Percentiles rank a stretch among this genome's conserved stretches.
Conservation (phyloP, 768 basidiomycete genomes). For the Leccinum rimulosum region DNA sequence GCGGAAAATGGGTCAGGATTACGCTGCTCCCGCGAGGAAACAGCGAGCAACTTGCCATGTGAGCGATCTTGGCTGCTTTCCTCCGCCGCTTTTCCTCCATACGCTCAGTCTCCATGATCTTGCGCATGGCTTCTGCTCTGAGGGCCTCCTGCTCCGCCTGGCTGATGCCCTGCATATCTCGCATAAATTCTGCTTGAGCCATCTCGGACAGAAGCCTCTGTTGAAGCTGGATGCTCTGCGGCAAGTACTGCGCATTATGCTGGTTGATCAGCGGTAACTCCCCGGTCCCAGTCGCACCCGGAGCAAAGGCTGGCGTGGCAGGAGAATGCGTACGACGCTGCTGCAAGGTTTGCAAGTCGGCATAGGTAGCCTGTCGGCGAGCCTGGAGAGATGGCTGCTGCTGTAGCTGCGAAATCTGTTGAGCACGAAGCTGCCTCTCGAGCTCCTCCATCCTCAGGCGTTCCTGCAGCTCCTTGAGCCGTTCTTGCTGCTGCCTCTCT, state of each 20-base stretch:
- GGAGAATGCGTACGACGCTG: slow-evolving; percentile 54
- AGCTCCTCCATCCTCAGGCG: slow-evolving; percentile 64
- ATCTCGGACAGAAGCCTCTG: slow-evolving; percentile 76
- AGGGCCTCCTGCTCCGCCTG: slow-evolving; percentile 68
- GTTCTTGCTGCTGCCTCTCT: slow-evolving; percentile 54
- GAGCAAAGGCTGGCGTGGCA: slow-evolving; percentile 34
- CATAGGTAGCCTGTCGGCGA: slow-evolving; percentile 40
- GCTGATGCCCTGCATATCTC: slow-evolving; percentile 58
- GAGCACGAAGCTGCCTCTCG: slow-evolving; percentile 58
- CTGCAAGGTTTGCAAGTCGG: slow-evolving; percentile 47
- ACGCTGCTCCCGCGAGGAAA: not conserved
- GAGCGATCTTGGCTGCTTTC: slow-evolving; percentile 82
- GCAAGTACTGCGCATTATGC: slow-evolving; percentile 52
- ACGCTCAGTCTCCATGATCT: slow-evolving; percentile 88
- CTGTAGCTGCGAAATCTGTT: slow-evolving; percentile 48
- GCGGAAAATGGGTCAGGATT: not conserved
- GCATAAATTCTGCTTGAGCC: slow-evolving; percentile 65
- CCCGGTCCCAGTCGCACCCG: slow-evolving; percentile 20
- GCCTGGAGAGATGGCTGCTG: slow-evolving; percentile 40
- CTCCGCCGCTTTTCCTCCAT: slow-evolving; percentile 82
- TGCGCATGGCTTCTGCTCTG: slow-evolving; percentile 75
- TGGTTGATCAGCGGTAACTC: slow-evolving; percentile 42
- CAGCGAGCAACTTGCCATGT: slow-evolving; percentile 58
- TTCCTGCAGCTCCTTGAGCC: slow-evolving; percentile 60
- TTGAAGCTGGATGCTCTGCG: slow-evolving; percentile 69